These are phyloP conservation scores for Boletus insuetus DNA, from an alignment of 768 basidiomycete species.

Conservation along the genomic window DNA sequence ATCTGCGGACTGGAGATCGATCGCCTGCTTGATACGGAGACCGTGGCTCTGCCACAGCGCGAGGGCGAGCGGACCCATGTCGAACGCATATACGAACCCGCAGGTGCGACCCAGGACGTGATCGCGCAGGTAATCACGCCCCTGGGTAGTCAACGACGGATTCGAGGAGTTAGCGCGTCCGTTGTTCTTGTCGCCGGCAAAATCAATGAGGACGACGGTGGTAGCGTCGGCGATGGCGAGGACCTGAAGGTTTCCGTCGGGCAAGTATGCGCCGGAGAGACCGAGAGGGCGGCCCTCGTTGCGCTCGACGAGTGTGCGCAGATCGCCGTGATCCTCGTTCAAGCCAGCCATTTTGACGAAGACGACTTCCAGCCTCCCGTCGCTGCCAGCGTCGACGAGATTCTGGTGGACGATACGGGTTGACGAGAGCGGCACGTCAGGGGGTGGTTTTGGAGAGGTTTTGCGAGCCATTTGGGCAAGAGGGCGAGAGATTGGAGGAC, in stretches of 20 bases:
- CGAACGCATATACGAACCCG: conserved; percentile 31
- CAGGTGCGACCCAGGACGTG: conserved; percentile 27
- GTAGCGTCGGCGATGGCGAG: conserved; percentile 29
- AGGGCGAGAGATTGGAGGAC: background rate
- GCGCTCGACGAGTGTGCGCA: conserved; percentile 26
- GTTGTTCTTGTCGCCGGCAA: conserved; percentile 31
- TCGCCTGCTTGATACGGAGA: conserved; percentile 35
- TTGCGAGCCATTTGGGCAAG: conserved; percentile 2
- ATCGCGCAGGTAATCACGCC: conserved; percentile 28
- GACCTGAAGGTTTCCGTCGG: conserved; percentile 21
- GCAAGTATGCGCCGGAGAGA: conserved; percentile 25
- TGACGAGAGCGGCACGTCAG: conserved; percentile 7
- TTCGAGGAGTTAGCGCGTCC: conserved; percentile 27
- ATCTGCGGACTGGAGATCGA: conserved; percentile 28
- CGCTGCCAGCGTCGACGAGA: conserved; percentile 24
- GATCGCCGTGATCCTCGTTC: conserved; percentile 20
- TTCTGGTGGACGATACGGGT: conserved; percentile 27
- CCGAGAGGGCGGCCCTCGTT: conserved; percentile 34
- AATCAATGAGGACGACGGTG: conserved; percentile 27
- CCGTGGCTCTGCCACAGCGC: conserved; percentile 28
- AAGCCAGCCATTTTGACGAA: conserved; percentile 19
- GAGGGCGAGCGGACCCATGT: conserved; percentile 30
- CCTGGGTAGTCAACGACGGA: conserved; percentile 13
- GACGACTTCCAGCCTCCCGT: conserved; percentile 18
- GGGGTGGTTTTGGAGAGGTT: background rate